Conservation (phyloP, 768 basidiomycete species). For the Hysterangium stoloniferum region DNA sequence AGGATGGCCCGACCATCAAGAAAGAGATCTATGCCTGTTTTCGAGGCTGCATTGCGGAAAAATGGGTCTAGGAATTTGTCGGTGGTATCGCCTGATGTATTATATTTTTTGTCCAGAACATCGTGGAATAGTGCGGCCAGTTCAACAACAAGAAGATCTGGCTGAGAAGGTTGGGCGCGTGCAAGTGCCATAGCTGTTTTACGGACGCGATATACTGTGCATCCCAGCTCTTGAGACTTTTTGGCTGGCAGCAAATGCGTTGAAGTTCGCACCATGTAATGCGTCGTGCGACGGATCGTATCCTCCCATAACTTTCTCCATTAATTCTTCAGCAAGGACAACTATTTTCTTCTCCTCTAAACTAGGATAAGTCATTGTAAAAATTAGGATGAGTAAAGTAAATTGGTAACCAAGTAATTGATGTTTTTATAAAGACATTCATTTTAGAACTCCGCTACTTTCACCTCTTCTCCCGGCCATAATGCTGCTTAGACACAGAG, state of each 20-base stretch:
- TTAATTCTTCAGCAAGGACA: conserved; percentile 55
- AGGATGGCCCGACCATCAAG: conserved; percentile 48
- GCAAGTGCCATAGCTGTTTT: conserved; percentile 69
- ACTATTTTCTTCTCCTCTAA: conserved; percentile 28
- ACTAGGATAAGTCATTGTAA: conserved; percentile 10
- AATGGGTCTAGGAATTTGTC: conserved; percentile 67
- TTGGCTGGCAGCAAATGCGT: too few species aligned
- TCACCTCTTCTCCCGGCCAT: background rate
- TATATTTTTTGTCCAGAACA: conserved; percentile 81
- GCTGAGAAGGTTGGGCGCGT: conserved; percentile 29
- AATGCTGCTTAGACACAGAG: too few species aligned
- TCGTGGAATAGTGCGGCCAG: conserved; percentile 87
- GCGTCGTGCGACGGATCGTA: conserved; percentile 80
- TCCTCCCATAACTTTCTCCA: conserved; percentile 64
- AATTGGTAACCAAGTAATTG: background rate
- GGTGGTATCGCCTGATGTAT: conserved; percentile 43
- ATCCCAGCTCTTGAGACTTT: background rate
- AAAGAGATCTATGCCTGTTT: conserved; percentile 38
- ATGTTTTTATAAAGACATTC: background rate
- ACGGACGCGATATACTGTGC: conserved; percentile 72
- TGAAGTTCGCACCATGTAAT: conserved; percentile 52
- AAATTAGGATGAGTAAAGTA: background rate
- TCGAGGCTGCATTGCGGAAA: conserved; percentile 35
- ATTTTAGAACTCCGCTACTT: background rate
- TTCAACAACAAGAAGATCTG: conserved; percentile 73